These are phyloP conservation scores for Colletotrichum sp. DNA, from an alignment of 2,329 filamentous ascomycete genomes.

Conservation along the genomic window DNA sequence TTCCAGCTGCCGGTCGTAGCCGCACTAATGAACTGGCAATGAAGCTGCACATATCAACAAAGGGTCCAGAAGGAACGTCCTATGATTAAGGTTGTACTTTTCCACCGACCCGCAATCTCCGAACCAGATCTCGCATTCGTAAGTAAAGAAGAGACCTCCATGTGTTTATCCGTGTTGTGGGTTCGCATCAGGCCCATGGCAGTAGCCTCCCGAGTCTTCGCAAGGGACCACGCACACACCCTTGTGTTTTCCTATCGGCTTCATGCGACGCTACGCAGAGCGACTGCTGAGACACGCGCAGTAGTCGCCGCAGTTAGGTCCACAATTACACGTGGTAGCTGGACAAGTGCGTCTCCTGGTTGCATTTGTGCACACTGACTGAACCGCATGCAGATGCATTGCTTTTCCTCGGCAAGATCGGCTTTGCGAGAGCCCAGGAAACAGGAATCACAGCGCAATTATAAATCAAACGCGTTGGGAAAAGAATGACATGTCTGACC, in stretches of 20 bases:
- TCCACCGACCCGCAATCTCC: not conserved
- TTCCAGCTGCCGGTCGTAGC: not conserved
- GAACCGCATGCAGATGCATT: not conserved
- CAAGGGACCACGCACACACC: not conserved
- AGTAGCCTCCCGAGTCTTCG: not conserved
- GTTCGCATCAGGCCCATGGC: not conserved
- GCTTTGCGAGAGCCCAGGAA: not conserved
- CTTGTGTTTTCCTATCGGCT: not conserved
- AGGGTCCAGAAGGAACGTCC: not conserved
- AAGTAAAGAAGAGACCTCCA: not conserved
- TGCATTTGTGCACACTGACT: not conserved
- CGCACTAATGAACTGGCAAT: not conserved
- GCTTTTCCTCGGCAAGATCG: constrained; percentile 11
- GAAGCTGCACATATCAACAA: not conserved
- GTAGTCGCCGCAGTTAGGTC: not conserved
- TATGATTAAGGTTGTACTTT: not conserved
- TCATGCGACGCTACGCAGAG: not conserved
- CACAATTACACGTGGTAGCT: not conserved
- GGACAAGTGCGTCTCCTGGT: not conserved
- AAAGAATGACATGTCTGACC: not conserved
- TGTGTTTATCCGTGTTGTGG: not conserved
- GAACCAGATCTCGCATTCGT: not conserved
- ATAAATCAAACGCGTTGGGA: not conserved
- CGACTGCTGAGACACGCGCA: not conserved
- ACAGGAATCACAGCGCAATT: not conserved